phyloP scores from a whole-genome alignment of 2,329 filamentous ascomycete species.

The Cytospora mali region DNA sequence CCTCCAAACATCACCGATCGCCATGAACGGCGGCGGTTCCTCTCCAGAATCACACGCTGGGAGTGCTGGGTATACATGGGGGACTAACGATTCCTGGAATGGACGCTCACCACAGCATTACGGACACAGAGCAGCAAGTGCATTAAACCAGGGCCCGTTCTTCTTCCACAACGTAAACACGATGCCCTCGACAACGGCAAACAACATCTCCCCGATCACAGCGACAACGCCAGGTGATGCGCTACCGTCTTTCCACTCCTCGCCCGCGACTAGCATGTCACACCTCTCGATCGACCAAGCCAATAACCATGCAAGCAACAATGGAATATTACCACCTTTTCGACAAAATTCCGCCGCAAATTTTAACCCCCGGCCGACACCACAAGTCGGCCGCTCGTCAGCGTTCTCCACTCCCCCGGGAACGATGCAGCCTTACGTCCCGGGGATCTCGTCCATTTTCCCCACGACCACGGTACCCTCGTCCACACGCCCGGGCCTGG shows the following conservation, averaged over 20 bases:
- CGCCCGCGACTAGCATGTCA: conserved; percentile 28
- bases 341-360: conserved; percentile 21
- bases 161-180: conserved; percentile 27
- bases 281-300: conserved; percentile 28
- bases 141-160: conserved; percentile 22
- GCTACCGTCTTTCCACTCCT: conserved; percentile 28
- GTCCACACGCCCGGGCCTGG: conserved; percentile 42
- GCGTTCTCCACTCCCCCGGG: conserved; percentile 25
- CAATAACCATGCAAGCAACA: conserved; percentile 21
- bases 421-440: conserved; percentile 26
- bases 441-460: conserved; percentile 28
- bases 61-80: conserved; percentile 27
- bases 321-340: conserved; percentile 27
- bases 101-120: conserved; percentile 27
- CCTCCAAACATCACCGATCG: conserved; percentile 26
- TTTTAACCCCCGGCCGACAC: conserved; percentile 26
- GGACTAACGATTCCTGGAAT: conserved; percentile 24
- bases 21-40: conserved; percentile 24
- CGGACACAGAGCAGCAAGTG: conserved; percentile 22
- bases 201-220: conserved; percentile 27
- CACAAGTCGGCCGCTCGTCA: conserved; percentile 26
- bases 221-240: conserved; percentile 28
- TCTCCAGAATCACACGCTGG: conserved; percentile 28
- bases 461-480: conserved; percentile 24
- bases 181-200: conserved; percentile 25